Base-by-base conservation (phyloP, 257 asterid genomes). In the Ophiorrhiza pumila region DNA sequence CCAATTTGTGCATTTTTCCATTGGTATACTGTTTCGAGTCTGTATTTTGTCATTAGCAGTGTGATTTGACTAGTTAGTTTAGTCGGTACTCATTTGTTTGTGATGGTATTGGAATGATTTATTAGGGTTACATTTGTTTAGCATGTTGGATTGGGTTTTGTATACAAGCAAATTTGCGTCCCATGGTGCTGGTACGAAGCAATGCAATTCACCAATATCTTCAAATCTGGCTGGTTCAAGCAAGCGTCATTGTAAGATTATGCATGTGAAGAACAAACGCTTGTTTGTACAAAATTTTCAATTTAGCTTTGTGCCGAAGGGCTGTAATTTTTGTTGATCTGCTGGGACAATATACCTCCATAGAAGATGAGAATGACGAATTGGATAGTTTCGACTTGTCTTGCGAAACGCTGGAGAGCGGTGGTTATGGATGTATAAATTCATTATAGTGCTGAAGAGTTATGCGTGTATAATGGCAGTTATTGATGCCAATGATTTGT, bases 1-100 rank as follows among this genome's bases (percentile, higher is more conserved):
- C 50, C 7, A 37, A 61, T 58, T 52, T 75, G 74, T 68, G 79
- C 49, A 69, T 57, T 75, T 45, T 65, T 67, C 58, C 18, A 74
- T 52, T 10, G 42, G 18, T 50, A 45, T 67, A 34, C 4, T 23
- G 4, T 31, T 47, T 67, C 22, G 61, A 43, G 53, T 63, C n/a
- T 66, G 68, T 45, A 57, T 45, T 56, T 43, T 70, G 43, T 15
- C 63, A 27, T 43, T 67, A 25, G 66, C 27, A 65, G 63, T 52
- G 59, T 74, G 25, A 56, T 56, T 27, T 25, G 4, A 39, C 47
- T 27, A 0, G 35, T 20, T 56, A 75, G 74, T 32, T 61, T 25
- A 43, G 6, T n/a, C 43, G 31, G 32, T 58, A 57, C 22, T 50
- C 59, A 58, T 34, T 58, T 49, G 55, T 58, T 15, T 68, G 25